Evolutionary conservation across 768 basidiomycete species (phyloP).

Genomic region (Vararia minispora): DNA sequence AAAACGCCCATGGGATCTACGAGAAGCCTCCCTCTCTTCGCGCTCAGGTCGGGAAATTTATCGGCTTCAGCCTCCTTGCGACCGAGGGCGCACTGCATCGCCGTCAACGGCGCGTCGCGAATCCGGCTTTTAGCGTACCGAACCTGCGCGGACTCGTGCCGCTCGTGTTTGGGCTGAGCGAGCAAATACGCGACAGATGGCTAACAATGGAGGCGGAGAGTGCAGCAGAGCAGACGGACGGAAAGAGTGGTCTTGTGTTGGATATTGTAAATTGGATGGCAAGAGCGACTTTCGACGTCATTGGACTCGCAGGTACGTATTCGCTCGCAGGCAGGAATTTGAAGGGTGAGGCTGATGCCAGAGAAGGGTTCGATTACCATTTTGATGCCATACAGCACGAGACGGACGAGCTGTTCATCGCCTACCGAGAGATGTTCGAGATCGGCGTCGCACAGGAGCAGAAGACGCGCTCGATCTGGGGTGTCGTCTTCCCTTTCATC

Average conservation of each 20-base stretch:
- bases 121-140: constrained; percentile 73
- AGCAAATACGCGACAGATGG: constrained; percentile 53
- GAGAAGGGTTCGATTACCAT: constrained; percentile 70
- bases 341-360: background rate
- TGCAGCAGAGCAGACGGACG: constrained; percentile 11
- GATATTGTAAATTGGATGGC: constrained; percentile 78
- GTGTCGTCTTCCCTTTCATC: constrained; percentile 48
- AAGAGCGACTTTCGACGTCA: constrained; percentile 81
- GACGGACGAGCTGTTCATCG: constrained; percentile 64
- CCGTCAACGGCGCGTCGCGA: constrained; percentile 67
- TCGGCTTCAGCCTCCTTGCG: constrained; percentile 76
- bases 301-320: constrained; percentile 69
- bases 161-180: constrained; percentile 58
- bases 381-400: constrained; percentile 79
- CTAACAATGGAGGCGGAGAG: constrained; percentile 31
- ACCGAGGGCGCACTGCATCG: constrained; percentile 72
- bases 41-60: constrained; percentile 58
- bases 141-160: constrained; percentile 65
- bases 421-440: constrained; percentile 82
- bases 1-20: constrained; percentile 58
- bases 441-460: constrained; percentile 49
- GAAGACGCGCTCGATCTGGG: constrained; percentile 33
- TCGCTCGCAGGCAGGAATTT: background rate
- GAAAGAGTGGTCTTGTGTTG: constrained; percentile 27
- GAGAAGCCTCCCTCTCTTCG: constrained; percentile 82